These are phyloP conservation scores for Aureobasidium pullulans DNA, from an alignment of 2,329 filamentous ascomycete genomes.

Conservation along the genomic window DNA sequence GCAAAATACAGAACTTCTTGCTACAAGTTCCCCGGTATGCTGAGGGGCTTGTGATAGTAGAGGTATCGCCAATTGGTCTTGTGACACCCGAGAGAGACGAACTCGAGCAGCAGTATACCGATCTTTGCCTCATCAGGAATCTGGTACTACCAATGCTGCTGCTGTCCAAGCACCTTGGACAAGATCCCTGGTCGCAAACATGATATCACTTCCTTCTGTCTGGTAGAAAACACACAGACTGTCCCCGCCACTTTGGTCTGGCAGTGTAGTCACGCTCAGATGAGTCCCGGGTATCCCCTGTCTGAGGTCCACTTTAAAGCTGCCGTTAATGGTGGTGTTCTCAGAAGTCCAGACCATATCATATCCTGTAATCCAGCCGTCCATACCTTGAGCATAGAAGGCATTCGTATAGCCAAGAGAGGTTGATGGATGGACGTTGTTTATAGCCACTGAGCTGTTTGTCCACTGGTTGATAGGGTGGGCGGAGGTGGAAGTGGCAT, in stretches of 20 bases:
- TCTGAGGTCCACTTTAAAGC: constrained; percentile 28
- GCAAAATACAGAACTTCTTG: too few relatives aligned
- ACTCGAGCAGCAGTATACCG: too few relatives aligned
- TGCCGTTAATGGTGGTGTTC: constrained; percentile 28
- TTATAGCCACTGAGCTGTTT: constrained; percentile 26
- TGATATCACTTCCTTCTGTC: constrained; percentile 24
- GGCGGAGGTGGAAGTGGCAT: constrained; percentile 19
- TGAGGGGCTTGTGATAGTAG: too few relatives aligned
- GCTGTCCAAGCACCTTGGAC: constrained; percentile 24
- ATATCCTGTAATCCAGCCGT: constrained; percentile 30
- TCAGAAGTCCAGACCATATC: constrained; percentile 33
- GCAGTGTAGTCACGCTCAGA: constrained; percentile 31
- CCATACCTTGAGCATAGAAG: constrained; percentile 32
- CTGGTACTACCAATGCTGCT: constrained; percentile 8
- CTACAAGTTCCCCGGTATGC: too few relatives aligned
- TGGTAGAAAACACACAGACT: constrained; percentile 29
- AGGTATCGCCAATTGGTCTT: too few relatives aligned
- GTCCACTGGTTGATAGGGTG: constrained; percentile 37
- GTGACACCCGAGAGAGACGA: not conserved
- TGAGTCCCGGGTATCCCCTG: constrained; percentile 34
- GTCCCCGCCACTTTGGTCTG: constrained; percentile 24
- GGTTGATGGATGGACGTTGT: constrained; percentile 31
- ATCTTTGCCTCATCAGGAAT: not conserved
- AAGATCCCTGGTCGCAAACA: constrained; percentile 25
- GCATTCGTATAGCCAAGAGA: constrained; percentile 37